Conservation (phyloP, 768 basidiomycete genomes). For the Leccinum disarticulatum region DNA sequence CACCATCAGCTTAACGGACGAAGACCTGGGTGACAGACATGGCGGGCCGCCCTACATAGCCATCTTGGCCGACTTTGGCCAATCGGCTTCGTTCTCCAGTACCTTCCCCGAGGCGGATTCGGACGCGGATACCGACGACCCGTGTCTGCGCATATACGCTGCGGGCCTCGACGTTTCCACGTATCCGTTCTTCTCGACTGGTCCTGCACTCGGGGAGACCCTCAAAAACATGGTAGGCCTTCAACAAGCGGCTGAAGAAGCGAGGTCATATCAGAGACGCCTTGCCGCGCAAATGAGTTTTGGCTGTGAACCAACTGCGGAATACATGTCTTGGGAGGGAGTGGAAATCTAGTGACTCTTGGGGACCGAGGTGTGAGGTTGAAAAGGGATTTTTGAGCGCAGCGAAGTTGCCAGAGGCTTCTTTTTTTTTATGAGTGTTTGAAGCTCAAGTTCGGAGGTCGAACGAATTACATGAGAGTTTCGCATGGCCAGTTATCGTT, state of each 20-base stretch:
- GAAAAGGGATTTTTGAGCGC: too few species aligned
- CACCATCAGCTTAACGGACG: not conserved
- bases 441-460: too few species aligned
- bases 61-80: constrained; percentile 2
- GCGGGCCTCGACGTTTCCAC: not conserved
- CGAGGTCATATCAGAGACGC: not conserved
- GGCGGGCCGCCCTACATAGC: not conserved
- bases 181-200: constrained; percentile 8
- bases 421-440: too few species aligned
- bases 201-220: not conserved
- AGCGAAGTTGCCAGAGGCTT: too few species aligned
- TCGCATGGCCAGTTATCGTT: too few species aligned
- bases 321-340: constrained; percentile 8
- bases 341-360: not conserved
- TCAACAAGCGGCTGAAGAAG: not conserved
- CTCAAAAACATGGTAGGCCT: not conserved
- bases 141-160: not conserved
- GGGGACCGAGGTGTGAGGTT: too few species aligned
- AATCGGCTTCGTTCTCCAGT: not conserved
- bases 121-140: not conserved
- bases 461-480: too few species aligned
- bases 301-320: not conserved
- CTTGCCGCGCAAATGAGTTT: constrained; percentile 2
- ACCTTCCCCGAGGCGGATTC: not conserved
- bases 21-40: not conserved